Conservation (phyloP, 1,284 basidiomycete species). For the Erythrobasidium hasegawianum region DNA sequence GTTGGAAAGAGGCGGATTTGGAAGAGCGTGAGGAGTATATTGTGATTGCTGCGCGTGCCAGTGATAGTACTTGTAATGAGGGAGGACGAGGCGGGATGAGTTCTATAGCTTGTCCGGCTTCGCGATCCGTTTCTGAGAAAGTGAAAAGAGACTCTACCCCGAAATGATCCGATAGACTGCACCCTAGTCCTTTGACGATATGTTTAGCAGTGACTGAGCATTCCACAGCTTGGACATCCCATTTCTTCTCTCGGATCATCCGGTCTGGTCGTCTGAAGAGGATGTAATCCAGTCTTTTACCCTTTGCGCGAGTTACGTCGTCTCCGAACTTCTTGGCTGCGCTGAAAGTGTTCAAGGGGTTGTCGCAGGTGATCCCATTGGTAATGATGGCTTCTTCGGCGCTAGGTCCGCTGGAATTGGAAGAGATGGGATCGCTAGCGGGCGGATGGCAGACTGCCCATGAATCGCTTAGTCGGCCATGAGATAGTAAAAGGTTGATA, state of each 20-base stretch:
- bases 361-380: constrained; percentile 90
- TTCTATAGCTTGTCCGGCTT: background rate
- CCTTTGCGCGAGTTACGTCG: constrained; percentile 52
- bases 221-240: constrained; percentile 12
- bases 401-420: constrained; percentile 41
- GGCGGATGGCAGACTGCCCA: constrained; percentile 64
- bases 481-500: constrained; percentile 74
- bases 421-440: constrained; percentile 40
- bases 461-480: constrained; percentile 70
- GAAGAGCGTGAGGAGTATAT: constrained; percentile 36
- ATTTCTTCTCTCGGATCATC: constrained; percentile 22
- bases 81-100: constrained; percentile 21
- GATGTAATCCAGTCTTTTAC: constrained; percentile 95
- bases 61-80: constrained; percentile 8
- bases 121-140: constrained; percentile 50
- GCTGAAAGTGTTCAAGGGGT: constrained; percentile 84
- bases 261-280: constrained; percentile 72
- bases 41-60: constrained; percentile 23
- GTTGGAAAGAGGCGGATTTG: constrained; percentile 34
- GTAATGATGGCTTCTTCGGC: constrained; percentile 60
- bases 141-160: constrained; percentile 74
- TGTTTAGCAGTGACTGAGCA: constrained; percentile 70
- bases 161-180: constrained; percentile 96
- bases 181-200: constrained; percentile 64
- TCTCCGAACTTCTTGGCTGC: constrained; percentile 62